These are phyloP conservation scores for Euryodendron excelsum DNA, from an alignment of 148 eudicot species.

Conservation along the genomic window DNA sequence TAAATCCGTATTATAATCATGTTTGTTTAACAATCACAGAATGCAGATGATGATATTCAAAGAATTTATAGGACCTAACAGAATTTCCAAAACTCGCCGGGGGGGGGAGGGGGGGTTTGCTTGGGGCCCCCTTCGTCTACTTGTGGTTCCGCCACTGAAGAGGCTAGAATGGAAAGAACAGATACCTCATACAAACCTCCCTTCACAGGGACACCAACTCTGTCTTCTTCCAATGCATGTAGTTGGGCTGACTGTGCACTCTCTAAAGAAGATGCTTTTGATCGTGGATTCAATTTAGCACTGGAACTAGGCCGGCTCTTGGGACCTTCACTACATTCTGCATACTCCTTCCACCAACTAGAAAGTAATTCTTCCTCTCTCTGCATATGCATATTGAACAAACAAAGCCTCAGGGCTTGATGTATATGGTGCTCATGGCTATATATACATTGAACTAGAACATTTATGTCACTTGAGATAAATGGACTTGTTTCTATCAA, in stretches of 20 bases:
- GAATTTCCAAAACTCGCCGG: no score
- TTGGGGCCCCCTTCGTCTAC: no score
- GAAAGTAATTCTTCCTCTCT: slow-evolving; percentile 91
- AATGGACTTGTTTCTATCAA: neutral
- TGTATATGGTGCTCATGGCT: neutral
- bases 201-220: slow-evolving; percentile 99
- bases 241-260: slow-evolving; percentile 28
- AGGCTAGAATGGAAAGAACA: slow-evolving; percentile 1
- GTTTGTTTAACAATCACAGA: no score
- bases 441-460: neutral
- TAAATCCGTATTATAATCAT: no score
- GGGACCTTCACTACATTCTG: slow-evolving; percentile 98
- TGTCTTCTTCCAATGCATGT: slow-evolving; percentile 67
- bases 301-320: slow-evolving; percentile 38
- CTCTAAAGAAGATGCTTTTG: slow-evolving; percentile 19
- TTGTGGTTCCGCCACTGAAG: no score
- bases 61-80: no score
- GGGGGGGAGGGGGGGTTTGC: no score
- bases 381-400: slow-evolving; percentile 33
- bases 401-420: neutral
- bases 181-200: slow-evolving; percentile 97
- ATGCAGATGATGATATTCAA: no score
- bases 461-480: neutral
- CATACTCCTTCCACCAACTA: slow-evolving; percentile 97
- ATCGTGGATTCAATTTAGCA: slow-evolving; percentile 27